Evolutionary conservation across 345 rosid genomes (phyloP).

Genomic region (Barbarea vulgaris): DNA sequence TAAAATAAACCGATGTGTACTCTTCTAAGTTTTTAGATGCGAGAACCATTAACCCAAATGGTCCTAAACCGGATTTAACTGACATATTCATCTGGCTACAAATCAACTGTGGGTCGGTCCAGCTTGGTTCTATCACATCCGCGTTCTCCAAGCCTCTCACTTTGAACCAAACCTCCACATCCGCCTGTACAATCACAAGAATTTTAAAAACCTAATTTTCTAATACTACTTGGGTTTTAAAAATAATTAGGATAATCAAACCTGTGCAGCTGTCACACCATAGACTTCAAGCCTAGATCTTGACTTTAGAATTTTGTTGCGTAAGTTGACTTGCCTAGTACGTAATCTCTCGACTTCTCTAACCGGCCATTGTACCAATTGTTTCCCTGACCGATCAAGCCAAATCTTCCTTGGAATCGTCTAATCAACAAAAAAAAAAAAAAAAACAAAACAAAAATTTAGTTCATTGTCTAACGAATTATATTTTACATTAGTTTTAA

Average conservation of each 20-base stretch:
- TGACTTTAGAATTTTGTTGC: constrained; percentile 42
- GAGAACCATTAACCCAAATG: constrained; percentile 69
- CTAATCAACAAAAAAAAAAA: constrained; percentile 37
- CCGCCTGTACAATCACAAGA: constrained; percentile 54
- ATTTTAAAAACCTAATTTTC: background rate
- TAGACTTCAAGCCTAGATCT: constrained; percentile 51
- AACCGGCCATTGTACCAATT: constrained; percentile 73
- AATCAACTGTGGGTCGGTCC: constrained; percentile 59
- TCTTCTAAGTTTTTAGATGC: constrained; percentile 64
- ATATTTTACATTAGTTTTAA: background rate
- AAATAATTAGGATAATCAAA: background rate
- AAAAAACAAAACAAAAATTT: background rate
- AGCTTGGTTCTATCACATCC: constrained; percentile 50
- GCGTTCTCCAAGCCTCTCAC: constrained; percentile 48
- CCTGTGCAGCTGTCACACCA: constrained; percentile 72
- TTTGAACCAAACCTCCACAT: constrained; percentile 64
- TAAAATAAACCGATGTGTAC: constrained; percentile 66
- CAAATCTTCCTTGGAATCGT: constrained; percentile 64
- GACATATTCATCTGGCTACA: constrained; percentile 58
- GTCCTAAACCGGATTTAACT: constrained; percentile 60
- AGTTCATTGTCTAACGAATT: background rate
- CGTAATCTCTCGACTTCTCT: constrained; percentile 61
- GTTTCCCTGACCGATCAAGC: constrained; percentile 58
- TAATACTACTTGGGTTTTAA: background rate
- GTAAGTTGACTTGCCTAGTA: constrained; percentile 37